phyloP scores from a whole-genome alignment of 768 basidiomycete species.

The Scleroderma bovista region DNA sequence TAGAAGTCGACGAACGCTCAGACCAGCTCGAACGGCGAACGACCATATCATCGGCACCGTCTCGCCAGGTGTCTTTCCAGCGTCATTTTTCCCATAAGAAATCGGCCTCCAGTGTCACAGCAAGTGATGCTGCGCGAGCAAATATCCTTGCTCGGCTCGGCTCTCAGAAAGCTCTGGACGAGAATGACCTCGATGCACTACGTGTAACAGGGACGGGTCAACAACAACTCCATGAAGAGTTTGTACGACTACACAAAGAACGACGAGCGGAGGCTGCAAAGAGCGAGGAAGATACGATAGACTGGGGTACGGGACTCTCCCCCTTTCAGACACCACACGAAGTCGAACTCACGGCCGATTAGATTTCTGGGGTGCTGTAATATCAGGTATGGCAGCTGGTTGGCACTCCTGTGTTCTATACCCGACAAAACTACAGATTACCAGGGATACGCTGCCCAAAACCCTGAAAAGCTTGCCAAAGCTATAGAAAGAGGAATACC shows the following conservation, averaged over 20 bases:
- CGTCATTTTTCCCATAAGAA: conserved; percentile 48
- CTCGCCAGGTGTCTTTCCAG: conserved; percentile 15
- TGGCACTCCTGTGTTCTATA: neutral
- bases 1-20: conserved; percentile 16
- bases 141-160: conserved; percentile 54
- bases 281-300: conserved; percentile 46
- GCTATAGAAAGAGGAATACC: conserved; percentile 95
- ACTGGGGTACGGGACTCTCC: conserved; percentile 60
- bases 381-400: conserved; percentile 63
- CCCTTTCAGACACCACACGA: conserved; percentile 3
- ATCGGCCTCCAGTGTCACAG: conserved; percentile 54
- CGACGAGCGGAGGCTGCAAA: conserved; percentile 36
- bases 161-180: conserved; percentile 39
- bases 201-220: conserved; percentile 58
- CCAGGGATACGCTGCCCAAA: conserved; percentile 74
- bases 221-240: conserved; percentile 71
- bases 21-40: conserved; percentile 23
- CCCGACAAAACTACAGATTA: conserved; percentile 58
- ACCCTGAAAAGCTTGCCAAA: conserved; percentile 72
- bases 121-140: conserved; percentile 33
- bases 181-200: conserved; percentile 30
- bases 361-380: conserved; percentile 96
- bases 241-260: conserved; percentile 59
- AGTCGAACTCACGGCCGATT: conserved; percentile 1
- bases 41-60: conserved; percentile 23